These are phyloP conservation scores for Cystobasidiaceae sp. DNA, from an alignment of 1,284 basidiomycete species.

Conservation along the genomic window DNA sequence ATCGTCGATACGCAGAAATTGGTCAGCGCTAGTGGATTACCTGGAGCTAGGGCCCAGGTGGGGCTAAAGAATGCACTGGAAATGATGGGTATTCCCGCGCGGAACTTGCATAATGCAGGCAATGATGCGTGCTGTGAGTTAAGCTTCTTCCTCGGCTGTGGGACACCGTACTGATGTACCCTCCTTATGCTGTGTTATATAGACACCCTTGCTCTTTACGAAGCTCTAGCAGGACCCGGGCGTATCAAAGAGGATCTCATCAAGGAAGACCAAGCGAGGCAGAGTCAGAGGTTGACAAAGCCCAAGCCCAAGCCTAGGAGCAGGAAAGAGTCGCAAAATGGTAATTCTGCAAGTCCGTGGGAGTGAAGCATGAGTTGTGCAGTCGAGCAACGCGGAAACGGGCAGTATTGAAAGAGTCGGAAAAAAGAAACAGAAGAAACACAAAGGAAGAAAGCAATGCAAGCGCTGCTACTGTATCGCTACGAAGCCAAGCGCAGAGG, in stretches of 20 bases:
- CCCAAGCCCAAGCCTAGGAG: too few relatives aligned
- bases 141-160: background rate
- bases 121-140: slow-evolving; percentile 29
- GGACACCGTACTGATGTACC: background rate
- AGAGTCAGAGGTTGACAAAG: too few relatives aligned
- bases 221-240: slow-evolving; percentile 12
- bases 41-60: slow-evolving; percentile 3
- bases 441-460: too few relatives aligned
- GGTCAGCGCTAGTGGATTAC: slow-evolving; percentile 4
- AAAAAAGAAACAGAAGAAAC: too few relatives aligned
- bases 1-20: slow-evolving; percentile 26
- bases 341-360: too few relatives aligned
- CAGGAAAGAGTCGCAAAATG: too few relatives aligned
- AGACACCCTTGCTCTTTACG: slow-evolving; percentile 28
- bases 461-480: too few relatives aligned
- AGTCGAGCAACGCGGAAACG: too few relatives aligned
- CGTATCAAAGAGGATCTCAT: background rate
- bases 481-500: too few relatives aligned
- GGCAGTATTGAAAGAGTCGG: too few relatives aligned
- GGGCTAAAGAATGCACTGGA: slow-evolving; percentile 10
- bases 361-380: too few relatives aligned
- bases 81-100: background rate
- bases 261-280: background rate
- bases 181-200: background rate
- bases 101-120: slow-evolving; percentile 26